Percentiles rank a stretch among this genome's conserved stretches.
phyloP scores from a whole-genome alignment of 1,284 basidiomycete species.

The Ganoderma resinaceum region DNA sequence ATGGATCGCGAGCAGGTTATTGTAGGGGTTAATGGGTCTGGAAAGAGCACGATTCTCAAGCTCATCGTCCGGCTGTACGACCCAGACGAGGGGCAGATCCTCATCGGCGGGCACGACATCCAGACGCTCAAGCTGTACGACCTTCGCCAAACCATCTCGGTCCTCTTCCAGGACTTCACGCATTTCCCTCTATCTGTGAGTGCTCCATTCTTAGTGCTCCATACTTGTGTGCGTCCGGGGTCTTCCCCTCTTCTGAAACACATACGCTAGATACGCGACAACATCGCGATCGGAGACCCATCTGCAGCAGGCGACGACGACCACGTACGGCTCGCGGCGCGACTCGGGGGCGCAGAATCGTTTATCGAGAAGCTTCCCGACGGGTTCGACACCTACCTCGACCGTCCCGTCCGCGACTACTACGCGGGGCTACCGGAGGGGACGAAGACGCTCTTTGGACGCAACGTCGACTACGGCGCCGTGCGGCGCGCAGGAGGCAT shows the following conservation, averaged over 20 bases:
- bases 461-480: constrained; percentile 57
- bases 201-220: too few species aligned
- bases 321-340: constrained; percentile 67
- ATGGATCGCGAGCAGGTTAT: constrained; percentile 58
- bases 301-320: constrained; percentile 55
- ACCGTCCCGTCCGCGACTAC: constrained; percentile 71
- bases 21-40: constrained; percentile 78
- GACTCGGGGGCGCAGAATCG: constrained; percentile 69
- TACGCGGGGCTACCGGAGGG: constrained; percentile 70
- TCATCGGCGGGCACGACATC: constrained; percentile 70
- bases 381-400: constrained; percentile 72
- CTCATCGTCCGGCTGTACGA: constrained; percentile 69
- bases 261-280: constrained; percentile 68
- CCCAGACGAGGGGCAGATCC: constrained; percentile 68
- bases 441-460: constrained; percentile 65
- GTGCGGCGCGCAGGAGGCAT: constrained; percentile 53
- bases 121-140: constrained; percentile 64
- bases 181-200: constrained; percentile 74
- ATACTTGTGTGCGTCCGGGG: too few species aligned
- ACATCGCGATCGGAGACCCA: constrained; percentile 76
- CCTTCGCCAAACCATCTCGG: constrained; percentile 66
- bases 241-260: constrained; percentile 1
- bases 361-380: constrained; percentile 71
- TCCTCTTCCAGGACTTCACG: constrained; percentile 81
- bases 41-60: constrained; percentile 81